These are phyloP conservation scores for Schoenoplectus triqueter DNA, from an alignment of 202 grass and related monocot species.

Conservation along the genomic window DNA sequence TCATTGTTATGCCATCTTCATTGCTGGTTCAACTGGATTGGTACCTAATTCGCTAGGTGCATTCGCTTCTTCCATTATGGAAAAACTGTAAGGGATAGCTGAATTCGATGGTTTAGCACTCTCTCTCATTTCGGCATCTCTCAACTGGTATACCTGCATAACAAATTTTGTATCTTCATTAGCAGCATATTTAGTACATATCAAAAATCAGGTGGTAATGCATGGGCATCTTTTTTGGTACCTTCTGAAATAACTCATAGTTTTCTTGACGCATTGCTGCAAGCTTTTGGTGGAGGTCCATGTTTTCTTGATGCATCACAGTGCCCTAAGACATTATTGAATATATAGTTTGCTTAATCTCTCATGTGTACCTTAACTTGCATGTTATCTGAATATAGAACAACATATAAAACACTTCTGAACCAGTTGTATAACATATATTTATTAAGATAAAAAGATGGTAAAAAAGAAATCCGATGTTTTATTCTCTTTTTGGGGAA, in stretches of 20 bases:
- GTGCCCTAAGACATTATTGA: slow-evolving; percentile 51
- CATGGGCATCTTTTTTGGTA: slow-evolving; percentile 24
- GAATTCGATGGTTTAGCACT: slow-evolving; percentile 42
- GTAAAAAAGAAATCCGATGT: too few species aligned
- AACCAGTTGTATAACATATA: too few species aligned
- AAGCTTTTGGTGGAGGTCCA: slow-evolving; percentile 60
- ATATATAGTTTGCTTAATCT: not conserved
- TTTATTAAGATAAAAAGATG: too few species aligned
- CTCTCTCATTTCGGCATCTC: slow-evolving; percentile 34
- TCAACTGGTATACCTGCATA: slow-evolving; percentile 34
- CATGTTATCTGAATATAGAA: too few species aligned
- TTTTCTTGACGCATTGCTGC: slow-evolving; percentile 57
- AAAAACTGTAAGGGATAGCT: slow-evolving; percentile 43
- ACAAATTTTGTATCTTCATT: slow-evolving; percentile 19
- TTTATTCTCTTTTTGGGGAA: too few species aligned
- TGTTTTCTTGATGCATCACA: slow-evolving; percentile 64
- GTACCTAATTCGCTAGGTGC: slow-evolving; percentile 46
- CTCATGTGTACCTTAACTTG: not conserved
- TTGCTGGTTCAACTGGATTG: slow-evolving; percentile 37
- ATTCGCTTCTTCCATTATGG: slow-evolving; percentile 43
- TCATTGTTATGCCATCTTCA: slow-evolving; percentile 32
- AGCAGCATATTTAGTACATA: not conserved
- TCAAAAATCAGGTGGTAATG: not conserved
- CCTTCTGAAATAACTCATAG: slow-evolving; percentile 61
- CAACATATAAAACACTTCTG: too few species aligned